Conservation (phyloP, 768 basidiomycete genomes). For the Pseudohyphozyma bogoriensis region DNA sequence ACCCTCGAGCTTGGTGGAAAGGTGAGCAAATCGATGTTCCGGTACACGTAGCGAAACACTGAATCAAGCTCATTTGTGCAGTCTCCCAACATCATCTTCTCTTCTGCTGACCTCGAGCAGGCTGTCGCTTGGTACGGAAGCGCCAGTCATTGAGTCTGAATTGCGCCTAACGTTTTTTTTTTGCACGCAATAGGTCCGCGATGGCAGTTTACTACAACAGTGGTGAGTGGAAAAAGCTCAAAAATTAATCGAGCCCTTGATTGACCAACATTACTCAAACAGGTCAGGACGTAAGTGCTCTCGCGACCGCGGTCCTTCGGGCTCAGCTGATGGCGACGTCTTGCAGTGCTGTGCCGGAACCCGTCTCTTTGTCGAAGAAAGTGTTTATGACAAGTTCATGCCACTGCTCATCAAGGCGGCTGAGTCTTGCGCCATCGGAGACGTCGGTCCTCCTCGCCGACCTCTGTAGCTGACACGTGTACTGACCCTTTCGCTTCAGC, state of each 20-base stretch:
- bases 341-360: constrained; percentile 72
- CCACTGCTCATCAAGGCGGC: constrained; percentile 55
- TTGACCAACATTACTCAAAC: too few species aligned
- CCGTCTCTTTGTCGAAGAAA: constrained; percentile 78
- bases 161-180: too few species aligned
- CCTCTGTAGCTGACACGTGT: neutral
- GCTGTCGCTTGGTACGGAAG: constrained; percentile 41
- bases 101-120: constrained; percentile 82
- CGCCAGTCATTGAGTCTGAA: too few species aligned
- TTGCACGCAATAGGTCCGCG: too few species aligned
- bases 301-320: too few species aligned
- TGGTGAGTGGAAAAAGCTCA: too few species aligned
- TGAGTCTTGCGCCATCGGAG: constrained; percentile 60
- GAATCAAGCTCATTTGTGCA: neutral
- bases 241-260: too few species aligned
- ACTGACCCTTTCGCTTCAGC: constrained; percentile 44
- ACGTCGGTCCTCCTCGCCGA: constrained; percentile 37
- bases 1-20: constrained; percentile 71
- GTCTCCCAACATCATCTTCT: constrained; percentile 50
- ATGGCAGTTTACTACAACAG: constrained; percentile 6
- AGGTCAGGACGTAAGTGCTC: too few species aligned
- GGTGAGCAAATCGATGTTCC: constrained; percentile 40
- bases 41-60: neutral
- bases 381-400: constrained; percentile 76
- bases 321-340: too few species aligned